Base-by-base conservation (phyloP, 495 filamentous ascomycete genomes). In the Aspergillus homomorphus region DNA sequence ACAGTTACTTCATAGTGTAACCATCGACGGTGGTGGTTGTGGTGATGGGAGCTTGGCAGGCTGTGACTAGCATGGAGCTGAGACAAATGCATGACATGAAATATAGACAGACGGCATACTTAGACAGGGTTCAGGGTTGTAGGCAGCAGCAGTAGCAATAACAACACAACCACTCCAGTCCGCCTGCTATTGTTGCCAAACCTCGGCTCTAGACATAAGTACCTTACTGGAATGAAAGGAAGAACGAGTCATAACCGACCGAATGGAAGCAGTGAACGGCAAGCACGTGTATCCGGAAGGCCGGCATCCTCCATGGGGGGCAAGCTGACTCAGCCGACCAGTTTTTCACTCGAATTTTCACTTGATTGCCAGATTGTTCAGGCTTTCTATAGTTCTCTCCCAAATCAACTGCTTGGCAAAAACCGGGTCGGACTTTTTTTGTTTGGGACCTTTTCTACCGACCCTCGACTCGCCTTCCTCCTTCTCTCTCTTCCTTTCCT, bases 371-470 rank as follows among this genome's bases (percentile, higher is more conserved):
- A 38, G 5, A 38, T 38, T 14, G 5, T 38, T 38, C 33, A 38
- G 33, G 33, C 33, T 38, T 5, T 22, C 18, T 22, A 23, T 21
- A 7, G 7, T 7, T 53, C 57, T 57, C 54, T 49, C 23, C 53
- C 49, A 45, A 45, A 49, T 46, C 26, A 22, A 45, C 21, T 16
- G 50, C 60, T 62, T 58, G 60, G 60, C 60, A 46, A 46, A 53
- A 56, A 7, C 33, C 42, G 43, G 54, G 53, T 57, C 54, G 28
- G 61, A 53, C 45, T 58, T 56, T 53, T 62, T 57, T 64, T 53
- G 58, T 41, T 56, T 53, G 51, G 30, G 46, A 45, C 41, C 21
- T 38, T 16, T 42, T 56, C 48, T 55, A 58, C 48, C 46, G 30
- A 33, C 21, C 45, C 45, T 51, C 30, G 33, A 19, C 45, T 54